Percentiles rank a stretch among this genome's conserved stretches.
Evolutionary conservation across 1,139 yeast species (phyloP).

Genomic region (Taphrina pruni): DNA sequence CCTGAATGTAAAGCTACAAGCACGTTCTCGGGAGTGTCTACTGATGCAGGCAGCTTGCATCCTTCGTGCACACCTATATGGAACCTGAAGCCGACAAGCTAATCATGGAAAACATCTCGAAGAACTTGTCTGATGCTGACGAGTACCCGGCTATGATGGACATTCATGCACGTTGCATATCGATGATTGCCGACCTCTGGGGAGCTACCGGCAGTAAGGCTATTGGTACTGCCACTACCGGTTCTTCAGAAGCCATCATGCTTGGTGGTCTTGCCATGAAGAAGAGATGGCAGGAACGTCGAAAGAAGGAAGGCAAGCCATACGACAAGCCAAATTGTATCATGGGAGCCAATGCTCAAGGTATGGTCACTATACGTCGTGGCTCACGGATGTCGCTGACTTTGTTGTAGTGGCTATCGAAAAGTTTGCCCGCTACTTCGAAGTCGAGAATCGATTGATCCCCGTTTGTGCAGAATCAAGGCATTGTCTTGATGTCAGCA

Average conservation of each 20-base stretch:
- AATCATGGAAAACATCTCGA: conserved; percentile 72
- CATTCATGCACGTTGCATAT: conserved; percentile 78
- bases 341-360: conserved; percentile 96
- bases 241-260: conserved; percentile 92
- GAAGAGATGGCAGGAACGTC: conserved; percentile 79
- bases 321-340: conserved; percentile 76
- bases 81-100: conserved; percentile 61
- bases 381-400: neutral
- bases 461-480: conserved; percentile 64
- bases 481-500: conserved; percentile 66
- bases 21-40: neutral
- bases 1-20: conserved; percentile 56
- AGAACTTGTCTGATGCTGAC: conserved; percentile 90
- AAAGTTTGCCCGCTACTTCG: conserved; percentile 91
- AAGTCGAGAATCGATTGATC: conserved; percentile 80
- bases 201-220: conserved; percentile 65
- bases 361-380: neutral
- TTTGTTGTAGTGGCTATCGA: conserved; percentile 66
- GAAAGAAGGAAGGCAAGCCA: conserved; percentile 65
- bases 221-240: conserved; percentile 90
- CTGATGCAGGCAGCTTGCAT: conserved; percentile 58
- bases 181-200: conserved; percentile 82
- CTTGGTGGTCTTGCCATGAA: conserved; percentile 92
- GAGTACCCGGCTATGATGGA: conserved; percentile 89
- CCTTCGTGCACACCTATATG: conserved; percentile 76